Percentiles rank a stretch among this genome's conserved stretches.
Conservation (phyloP, 371 early-diverging fungal species). For the Mortierella sp. region DNA sequence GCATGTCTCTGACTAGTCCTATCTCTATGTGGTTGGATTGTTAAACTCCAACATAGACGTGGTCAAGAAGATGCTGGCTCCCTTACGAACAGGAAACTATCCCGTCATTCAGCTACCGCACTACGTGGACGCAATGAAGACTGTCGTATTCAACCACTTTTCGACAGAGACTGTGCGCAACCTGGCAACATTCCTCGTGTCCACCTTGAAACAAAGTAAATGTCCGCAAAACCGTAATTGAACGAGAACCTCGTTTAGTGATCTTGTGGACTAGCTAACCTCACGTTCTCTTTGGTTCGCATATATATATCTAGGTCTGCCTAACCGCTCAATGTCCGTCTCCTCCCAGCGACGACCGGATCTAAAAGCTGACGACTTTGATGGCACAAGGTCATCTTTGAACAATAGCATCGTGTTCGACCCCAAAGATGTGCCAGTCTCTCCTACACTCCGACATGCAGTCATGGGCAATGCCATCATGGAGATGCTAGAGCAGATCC, state of each 20-base stretch:
- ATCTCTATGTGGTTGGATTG: no score
- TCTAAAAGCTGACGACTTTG: slow-evolving; percentile 21
- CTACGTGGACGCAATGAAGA: slow-evolving; percentile 67
- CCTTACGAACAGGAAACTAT: slow-evolving; percentile 71
- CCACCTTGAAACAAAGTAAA: slow-evolving; percentile 74
- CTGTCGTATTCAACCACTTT: slow-evolving; percentile 68
- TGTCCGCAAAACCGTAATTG: not conserved
- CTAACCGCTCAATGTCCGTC: slow-evolving; percentile 31
- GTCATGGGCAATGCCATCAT: slow-evolving; percentile 76
- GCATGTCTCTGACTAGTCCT: no score
- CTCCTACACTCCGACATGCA: slow-evolving; percentile 54
- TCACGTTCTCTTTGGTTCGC: no score
- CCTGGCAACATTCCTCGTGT: slow-evolving; percentile 75
- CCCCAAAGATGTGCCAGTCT: slow-evolving; percentile 45
- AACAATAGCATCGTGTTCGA: slow-evolving; percentile 56
- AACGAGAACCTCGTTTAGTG: no score
- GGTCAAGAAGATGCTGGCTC: slow-evolving; percentile 72
- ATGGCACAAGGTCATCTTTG: slow-evolving; percentile 19
- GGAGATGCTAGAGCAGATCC: slow-evolving; percentile 78
- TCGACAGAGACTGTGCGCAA: slow-evolving; percentile 73
- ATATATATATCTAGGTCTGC: no score
- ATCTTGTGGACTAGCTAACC: no score
- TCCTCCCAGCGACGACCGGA: slow-evolving; percentile 39
- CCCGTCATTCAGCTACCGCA: slow-evolving; percentile 64
- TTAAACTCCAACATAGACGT: slow-evolving; percentile 63